phyloP scores from a whole-genome alignment of 441 rosid genomes.

The Bocquillonia castaneifolia region DNA sequence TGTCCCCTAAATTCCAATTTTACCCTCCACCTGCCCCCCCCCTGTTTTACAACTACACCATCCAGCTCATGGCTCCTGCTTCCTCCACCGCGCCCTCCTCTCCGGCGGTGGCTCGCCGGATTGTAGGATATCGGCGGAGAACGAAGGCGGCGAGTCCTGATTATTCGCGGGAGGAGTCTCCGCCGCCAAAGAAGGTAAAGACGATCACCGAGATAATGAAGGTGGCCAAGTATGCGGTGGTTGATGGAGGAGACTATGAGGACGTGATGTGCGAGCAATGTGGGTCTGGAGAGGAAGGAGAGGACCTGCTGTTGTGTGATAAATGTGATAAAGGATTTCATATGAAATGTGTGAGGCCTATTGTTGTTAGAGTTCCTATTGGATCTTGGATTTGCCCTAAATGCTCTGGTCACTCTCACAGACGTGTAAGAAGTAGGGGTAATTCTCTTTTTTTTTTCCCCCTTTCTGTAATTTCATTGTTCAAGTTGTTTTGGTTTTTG shows the following conservation, averaged over 20 bases:
- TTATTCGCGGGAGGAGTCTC: conserved; percentile 39
- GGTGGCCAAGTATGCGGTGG: conserved; percentile 43
- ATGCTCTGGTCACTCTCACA: conserved; percentile 46
- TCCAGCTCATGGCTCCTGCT: conserved; percentile 32
- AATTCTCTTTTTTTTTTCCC: not conserved
- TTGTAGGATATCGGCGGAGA: conserved; percentile 38
- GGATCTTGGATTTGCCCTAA: conserved; percentile 79
- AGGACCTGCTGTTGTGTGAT: conserved; percentile 72
- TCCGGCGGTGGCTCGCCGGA: conserved; percentile 25
- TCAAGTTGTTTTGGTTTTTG: not conserved
- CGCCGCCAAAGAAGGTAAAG: conserved; percentile 50
- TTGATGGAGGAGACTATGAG: conserved; percentile 43
- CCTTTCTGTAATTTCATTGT: not conserved
- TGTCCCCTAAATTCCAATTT: conserved; percentile 13
- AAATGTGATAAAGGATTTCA: conserved; percentile 84
- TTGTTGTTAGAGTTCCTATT: conserved; percentile 67
- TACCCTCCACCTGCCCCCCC: conserved; percentile 7
- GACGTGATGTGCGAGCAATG: conserved; percentile 66
- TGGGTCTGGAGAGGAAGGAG: conserved; percentile 54
- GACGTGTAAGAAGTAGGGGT: conserved; percentile 80
- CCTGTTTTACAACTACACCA: not conserved
- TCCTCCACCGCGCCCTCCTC: conserved; percentile 32
- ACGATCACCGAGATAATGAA: conserved; percentile 50
- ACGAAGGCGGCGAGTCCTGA: conserved; percentile 38
- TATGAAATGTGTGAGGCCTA: conserved; percentile 80